Conservation (phyloP, 2,329 filamentous ascomycete species). For the Botrytis fragariae region DNA sequence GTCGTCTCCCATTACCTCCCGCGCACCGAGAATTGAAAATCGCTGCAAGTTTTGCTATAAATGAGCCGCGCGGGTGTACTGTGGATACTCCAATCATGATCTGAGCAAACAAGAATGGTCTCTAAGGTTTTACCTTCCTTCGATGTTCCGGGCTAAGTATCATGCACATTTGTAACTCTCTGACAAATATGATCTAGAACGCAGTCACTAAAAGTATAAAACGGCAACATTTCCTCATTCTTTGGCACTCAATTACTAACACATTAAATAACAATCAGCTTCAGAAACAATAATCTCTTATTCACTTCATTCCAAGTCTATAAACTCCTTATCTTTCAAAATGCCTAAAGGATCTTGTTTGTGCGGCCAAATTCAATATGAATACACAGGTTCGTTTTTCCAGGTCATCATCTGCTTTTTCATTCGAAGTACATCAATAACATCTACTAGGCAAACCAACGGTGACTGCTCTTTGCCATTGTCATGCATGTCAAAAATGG, state of each 20-base stretch:
- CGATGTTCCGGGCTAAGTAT: no score
- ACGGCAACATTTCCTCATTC: not conserved
- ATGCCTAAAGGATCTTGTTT: not conserved
- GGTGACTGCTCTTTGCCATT: slow-evolving; percentile 51
- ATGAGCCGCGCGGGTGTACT: not conserved
- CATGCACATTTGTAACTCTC: not conserved
- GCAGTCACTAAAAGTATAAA: not conserved
- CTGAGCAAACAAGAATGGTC: no score
- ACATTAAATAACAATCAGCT: not conserved
- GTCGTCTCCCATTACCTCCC: not conserved
- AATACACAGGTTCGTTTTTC: not conserved
- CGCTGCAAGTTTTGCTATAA: no score
- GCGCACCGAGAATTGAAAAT: no score
- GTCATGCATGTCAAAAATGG: slow-evolving; percentile 54
- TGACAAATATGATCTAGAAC: not conserved
- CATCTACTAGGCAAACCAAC: slow-evolving; percentile 41
- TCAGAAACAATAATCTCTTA: not conserved
- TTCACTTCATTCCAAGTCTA: not conserved
- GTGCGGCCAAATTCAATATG: not conserved
- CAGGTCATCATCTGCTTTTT: not conserved
- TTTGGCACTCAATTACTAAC: not conserved
- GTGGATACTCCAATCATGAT: not conserved
- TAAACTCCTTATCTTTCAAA: not conserved
- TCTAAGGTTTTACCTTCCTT: not conserved
- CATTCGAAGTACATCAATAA: not conserved